Base-by-base conservation (phyloP, 257 asterid genomes). In the Fraxinus americana region DNA sequence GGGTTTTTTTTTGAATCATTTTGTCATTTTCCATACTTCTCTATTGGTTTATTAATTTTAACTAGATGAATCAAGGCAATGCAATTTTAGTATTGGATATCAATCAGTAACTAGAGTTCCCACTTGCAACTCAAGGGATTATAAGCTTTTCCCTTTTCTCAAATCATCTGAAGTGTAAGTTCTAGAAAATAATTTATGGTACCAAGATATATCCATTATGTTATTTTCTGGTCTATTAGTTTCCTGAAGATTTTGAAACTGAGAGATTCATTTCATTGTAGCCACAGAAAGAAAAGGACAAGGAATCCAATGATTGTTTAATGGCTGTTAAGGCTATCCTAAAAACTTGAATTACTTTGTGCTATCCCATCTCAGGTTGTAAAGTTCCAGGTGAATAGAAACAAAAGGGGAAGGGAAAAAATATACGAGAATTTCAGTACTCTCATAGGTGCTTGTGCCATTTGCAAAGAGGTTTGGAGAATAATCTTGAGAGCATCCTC, bases 71-170 rank as follows among this genome's bases (percentile, higher is more conserved):
- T 7, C 59, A 0, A 9, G 34, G 12, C 8, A 74, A 68, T 63
- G 57, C 71, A 63, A 17, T 73, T 70, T 17, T 1, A 57, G 12
- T 13, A 7, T 21, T 38, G 73, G 41, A 73, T 57, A 10, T 65
- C 29, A 32, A 27, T 34, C 25, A 1, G 13, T 45, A 41, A 29
- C 35, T 34, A 5, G 17, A n/a, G 7, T 8, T 21, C 19, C 43
- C 25, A n/a, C 13, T 52, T 54, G 59, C 76, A 67, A 79, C 71
- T 38, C 54, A 50, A 27, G 65, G 21, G 74, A 52, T 83, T 69
- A 25, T 71, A 41, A 6, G 63, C 23, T 54, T 67, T 35, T 71
- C 25, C 17, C 67, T 65, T 29, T 77, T 57, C 10, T 21, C 36
- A 4, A 57, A 19, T 38, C 73, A 17, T 29, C 35, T 34, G 29